A percentile compares a stretch with the other conserved stretches of the same genome.
These are phyloP conservation scores for Colletotrichum tamarilloi DNA, from an alignment of 2,329 filamentous ascomycete genomes.

Conservation along the genomic window DNA sequence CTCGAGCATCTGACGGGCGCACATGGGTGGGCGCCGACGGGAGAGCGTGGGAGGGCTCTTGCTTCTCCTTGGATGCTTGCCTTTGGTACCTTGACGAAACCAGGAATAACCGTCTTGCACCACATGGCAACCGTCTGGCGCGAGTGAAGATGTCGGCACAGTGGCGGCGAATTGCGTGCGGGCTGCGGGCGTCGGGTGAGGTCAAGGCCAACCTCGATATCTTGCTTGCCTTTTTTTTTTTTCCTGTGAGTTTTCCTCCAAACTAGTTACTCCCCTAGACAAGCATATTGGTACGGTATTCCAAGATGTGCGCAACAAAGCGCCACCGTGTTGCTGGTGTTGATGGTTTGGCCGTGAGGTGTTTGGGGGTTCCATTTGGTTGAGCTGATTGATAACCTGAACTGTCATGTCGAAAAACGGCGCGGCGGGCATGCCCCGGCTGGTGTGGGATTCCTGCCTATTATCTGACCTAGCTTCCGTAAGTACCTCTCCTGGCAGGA, in stretches of 20 bases:
- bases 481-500: background rate
- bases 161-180: background rate
- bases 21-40: slow-evolving; percentile 5
- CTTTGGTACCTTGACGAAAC: background rate
- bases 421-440: background rate
- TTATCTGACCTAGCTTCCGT: background rate
- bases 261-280: no score
- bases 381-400: slow-evolving; percentile 27
- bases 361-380: slow-evolving; percentile 2
- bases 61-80: background rate
- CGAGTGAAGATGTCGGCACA: background rate
- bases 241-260: no score
- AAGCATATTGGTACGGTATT: no score
- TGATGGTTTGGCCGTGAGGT: background rate
- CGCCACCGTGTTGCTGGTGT: background rate
- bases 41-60: background rate
- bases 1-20: slow-evolving; percentile 18
- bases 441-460: background rate
- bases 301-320: background rate
- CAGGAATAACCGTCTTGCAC: background rate
- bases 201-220: background rate
- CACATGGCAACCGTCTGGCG: background rate
- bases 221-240: background rate
- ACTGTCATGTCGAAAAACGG: slow-evolving; percentile 22
- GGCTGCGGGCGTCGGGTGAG: background rate